Conservation (phyloP, 2,329 filamentous ascomycete species). For the Fusarium sp. region DNA sequence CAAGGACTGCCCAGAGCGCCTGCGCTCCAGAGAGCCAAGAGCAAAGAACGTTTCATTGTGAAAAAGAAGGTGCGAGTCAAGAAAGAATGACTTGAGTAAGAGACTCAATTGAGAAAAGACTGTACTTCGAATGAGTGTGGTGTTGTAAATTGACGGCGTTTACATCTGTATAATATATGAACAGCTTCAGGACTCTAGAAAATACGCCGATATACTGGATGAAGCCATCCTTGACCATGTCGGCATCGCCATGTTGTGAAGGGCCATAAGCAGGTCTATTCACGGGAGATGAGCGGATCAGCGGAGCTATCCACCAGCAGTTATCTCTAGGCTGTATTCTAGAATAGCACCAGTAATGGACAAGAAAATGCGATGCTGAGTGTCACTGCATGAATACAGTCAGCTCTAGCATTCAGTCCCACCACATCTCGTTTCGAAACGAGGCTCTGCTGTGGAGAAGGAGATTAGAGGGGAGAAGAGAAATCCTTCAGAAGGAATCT, state of each 20-base stretch:
- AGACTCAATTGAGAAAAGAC: too few species aligned
- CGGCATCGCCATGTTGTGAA: background rate
- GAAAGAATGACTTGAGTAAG: background rate
- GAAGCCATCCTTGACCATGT: background rate
- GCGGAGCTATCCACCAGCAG: background rate
- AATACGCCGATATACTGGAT: background rate
- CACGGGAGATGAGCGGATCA: background rate
- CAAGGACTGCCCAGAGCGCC: background rate
- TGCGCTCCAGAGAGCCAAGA: slow-evolving; percentile 13
- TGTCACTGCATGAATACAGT: background rate
- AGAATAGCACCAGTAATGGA: background rate
- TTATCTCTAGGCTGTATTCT: background rate
- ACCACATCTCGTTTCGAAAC: background rate
- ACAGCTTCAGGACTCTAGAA: rapidly evolving
- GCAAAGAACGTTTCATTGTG: slow-evolving; percentile 8
- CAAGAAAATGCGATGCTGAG: rapidly evolving
- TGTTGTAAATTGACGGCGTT: background rate
- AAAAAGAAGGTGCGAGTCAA: background rate
- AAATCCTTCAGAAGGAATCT: background rate
- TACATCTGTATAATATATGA: rapidly evolving
- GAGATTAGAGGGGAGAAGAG: background rate
- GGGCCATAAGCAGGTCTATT: background rate
- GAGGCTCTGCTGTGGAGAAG: background rate
- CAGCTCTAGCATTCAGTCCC: background rate
- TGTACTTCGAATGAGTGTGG: background rate